phyloP scores from a whole-genome alignment of 2,329 filamentous ascomycete genomes.

The Pestalotiopsis sp. region DNA sequence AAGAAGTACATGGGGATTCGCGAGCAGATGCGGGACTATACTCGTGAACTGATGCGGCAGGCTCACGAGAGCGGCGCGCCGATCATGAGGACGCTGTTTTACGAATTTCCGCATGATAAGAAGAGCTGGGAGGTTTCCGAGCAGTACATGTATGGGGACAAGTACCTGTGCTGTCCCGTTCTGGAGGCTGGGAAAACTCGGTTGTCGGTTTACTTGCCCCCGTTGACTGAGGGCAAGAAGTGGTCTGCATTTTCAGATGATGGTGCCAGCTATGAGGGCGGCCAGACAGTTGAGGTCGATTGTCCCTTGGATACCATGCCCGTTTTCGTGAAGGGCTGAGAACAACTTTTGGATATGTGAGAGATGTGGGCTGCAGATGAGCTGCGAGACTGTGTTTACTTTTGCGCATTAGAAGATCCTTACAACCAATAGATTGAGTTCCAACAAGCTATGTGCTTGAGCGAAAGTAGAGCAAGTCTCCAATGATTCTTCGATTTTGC shows the following conservation, averaged over 20 bases:
- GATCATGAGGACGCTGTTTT: slow-evolving; percentile 63
- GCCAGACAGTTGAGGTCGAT: slow-evolving; percentile 15
- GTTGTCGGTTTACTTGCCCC: slow-evolving; percentile 51
- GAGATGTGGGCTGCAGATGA: background rate
- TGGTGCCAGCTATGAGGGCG: slow-evolving; percentile 11
- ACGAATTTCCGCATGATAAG: slow-evolving; percentile 59
- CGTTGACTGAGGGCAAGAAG: slow-evolving; percentile 13
- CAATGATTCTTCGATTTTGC: too few relatives aligned
- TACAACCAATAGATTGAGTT: too few relatives aligned
- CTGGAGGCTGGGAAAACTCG: slow-evolving; percentile 40
- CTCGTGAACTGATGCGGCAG: slow-evolving; percentile 55
- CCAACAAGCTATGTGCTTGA: too few relatives aligned
- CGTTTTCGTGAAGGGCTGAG: slow-evolving; percentile 12
- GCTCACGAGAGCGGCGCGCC: slow-evolving; percentile 61
- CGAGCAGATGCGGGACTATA: slow-evolving; percentile 59
- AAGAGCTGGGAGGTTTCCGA: slow-evolving; percentile 56
- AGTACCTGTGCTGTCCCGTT: slow-evolving; percentile 60
- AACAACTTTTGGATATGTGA: background rate
- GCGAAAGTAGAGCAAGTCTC: too few relatives aligned
- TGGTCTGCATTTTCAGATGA: slow-evolving; percentile 17
- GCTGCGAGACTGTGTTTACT: background rate
- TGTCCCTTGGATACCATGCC: slow-evolving; percentile 20
- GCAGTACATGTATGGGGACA: slow-evolving; percentile 64
- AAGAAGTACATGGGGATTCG: slow-evolving; percentile 58
- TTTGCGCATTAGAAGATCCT: background rate